Conservation (phyloP, 176 grass and related monocot genomes). For the Thinopyrum elongatum region DNA sequence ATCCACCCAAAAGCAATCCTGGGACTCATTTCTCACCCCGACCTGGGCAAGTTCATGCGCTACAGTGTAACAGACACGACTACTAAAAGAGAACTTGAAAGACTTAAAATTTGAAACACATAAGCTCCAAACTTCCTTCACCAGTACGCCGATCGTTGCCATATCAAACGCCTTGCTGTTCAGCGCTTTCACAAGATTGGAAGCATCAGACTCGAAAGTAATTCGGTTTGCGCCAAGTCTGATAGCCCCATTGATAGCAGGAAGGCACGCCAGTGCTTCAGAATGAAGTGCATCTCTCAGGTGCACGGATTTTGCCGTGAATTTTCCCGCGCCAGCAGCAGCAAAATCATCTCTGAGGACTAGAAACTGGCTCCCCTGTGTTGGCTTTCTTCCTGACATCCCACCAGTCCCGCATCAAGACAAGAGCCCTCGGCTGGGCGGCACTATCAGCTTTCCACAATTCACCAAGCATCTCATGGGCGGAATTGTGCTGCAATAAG, state of each 20-base stretch:
- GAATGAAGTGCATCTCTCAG: neutral
- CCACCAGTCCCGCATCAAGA: neutral
- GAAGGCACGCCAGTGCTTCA: neutral
- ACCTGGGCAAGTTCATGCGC: neutral
- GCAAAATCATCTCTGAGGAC: neutral
- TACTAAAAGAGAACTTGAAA: neutral
- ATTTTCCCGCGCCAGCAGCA: neutral
- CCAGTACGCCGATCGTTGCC: neutral
- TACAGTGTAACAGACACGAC: neutral
- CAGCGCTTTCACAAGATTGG: neutral
- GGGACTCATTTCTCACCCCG: neutral
- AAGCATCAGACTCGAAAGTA: too few species aligned
- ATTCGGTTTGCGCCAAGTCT: too few species aligned
- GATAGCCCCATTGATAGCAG: too few species aligned
- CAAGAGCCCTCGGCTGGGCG: too few species aligned
- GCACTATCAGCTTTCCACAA: too few species aligned
- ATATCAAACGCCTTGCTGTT: neutral
- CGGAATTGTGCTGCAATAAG: too few species aligned
- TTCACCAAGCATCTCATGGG: too few species aligned
- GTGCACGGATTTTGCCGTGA: neutral
- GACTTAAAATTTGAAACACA: neutral
- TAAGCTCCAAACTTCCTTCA: neutral
- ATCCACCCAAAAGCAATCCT: neutral
- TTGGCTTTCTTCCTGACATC: neutral
- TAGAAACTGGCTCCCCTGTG: neutral